Base-by-base conservation (phyloP, 2,329 filamentous ascomycete genomes). In the Chaetomium sp. region DNA sequence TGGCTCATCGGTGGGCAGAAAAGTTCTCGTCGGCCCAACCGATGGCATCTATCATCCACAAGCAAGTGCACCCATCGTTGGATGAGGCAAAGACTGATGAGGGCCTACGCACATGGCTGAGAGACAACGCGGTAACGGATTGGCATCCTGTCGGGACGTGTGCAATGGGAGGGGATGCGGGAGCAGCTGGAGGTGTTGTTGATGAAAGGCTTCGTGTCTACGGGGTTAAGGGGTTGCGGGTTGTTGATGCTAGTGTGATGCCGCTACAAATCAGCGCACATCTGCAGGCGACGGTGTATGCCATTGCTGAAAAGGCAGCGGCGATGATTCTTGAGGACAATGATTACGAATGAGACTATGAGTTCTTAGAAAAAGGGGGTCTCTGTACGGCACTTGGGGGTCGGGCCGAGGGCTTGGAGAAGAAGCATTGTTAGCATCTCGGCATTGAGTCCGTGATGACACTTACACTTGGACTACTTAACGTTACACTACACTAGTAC, bases 241-340 rank as follows among this genome's bases (percentile, higher is more conserved):
- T 79, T 0, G 71, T 72, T 5, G 77, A 80, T 63, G 75, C 76
- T 0, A 75, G 72, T 6, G 62, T 77, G 5, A 72, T 79, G 55
- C 76, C 76, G 3, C 66, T 78, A 70, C 74, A 68, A 69, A 73
- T 54, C 68, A 75, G 65, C 71, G 74, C 61, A 6, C 70, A 77
- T 7, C 72, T 78, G 40, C 76, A 79, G 61, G 76, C 76, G 55
- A 73, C 73, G 0, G 76, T 79, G 2, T 80, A 80, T 63, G 77
- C 76, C 65, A 67, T 78, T 59, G 77, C 69, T 4, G 79, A 80
- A 64, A 79, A 75, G 65, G 63, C 55, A 6, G 65, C 71, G 48
- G 44, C 54, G 3, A 62, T 68, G 60, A 63, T 69, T 19, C 33
- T 63, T 42, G 60, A 64, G 52, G 64, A 66, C 52, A 11, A 42